A percentile compares a stretch with the other conserved stretches of the same genome.
phyloP scores from a whole-genome alignment of 192 early-diverging fungal species.

The Phlyctochytrium planicorne region DNA sequence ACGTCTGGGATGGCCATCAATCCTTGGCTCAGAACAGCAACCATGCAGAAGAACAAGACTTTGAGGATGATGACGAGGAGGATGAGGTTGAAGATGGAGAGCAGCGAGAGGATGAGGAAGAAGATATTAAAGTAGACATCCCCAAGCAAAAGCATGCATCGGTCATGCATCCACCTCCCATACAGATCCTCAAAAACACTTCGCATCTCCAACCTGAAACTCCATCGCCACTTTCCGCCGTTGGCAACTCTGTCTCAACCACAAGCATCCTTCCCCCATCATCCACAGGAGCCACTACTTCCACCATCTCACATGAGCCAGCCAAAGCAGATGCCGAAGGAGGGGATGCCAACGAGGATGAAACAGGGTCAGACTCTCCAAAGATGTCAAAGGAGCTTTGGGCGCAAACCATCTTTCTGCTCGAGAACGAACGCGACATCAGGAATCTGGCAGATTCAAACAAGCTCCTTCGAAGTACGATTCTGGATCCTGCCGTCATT shows the following conservation, averaged over 20 bases:
- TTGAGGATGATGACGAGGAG: too few relatives aligned
- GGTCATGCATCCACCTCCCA: background rate
- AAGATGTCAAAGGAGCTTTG: background rate
- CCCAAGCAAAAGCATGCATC: too few relatives aligned
- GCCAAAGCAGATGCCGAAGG: background rate
- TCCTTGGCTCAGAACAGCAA: too few relatives aligned
- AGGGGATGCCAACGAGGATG: background rate
- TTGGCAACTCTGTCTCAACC: background rate
- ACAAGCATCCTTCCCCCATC: background rate
- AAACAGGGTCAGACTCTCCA: background rate
- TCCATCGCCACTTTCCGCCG: slow-evolving; percentile 1
- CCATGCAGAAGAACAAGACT: too few relatives aligned
- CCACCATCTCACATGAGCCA: background rate
- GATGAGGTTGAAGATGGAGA: too few relatives aligned
- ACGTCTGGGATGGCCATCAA: too few relatives aligned
- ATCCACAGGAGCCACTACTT: too few relatives aligned
- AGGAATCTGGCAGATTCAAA: background rate
- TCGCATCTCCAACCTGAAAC: background rate
- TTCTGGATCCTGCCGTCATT: slow-evolving; percentile 22
- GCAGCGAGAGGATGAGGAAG: too few relatives aligned
- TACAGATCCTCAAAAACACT: background rate
- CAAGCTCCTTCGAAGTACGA: slow-evolving; percentile 4
- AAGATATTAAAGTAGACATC: too few relatives aligned
- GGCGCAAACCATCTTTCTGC: background rate
- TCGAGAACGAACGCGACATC: slow-evolving; percentile 11